Conservation (phyloP, 2,329 filamentous ascomycete species). For the Phoma sp. region DNA sequence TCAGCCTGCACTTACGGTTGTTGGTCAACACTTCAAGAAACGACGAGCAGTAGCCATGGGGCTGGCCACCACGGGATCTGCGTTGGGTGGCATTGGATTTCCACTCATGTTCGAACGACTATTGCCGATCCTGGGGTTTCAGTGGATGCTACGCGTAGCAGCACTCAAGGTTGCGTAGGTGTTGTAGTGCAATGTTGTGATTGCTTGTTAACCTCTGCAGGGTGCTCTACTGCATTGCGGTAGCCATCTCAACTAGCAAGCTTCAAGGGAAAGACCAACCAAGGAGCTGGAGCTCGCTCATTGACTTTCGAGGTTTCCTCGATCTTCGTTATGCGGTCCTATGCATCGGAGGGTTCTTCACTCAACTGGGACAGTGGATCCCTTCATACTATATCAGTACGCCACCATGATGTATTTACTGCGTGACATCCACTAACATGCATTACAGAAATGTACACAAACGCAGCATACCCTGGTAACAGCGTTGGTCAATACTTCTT, state of each 20-base stretch:
- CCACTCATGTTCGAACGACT: conserved; percentile 65
- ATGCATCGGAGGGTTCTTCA: conserved; percentile 36
- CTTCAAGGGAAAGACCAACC: conserved; percentile 14
- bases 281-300: conserved; percentile 33
- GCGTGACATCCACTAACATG: no score
- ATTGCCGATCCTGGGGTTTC: conserved; percentile 63
- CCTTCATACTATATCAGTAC: conserved; percentile 49
- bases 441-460: conserved; percentile 66
- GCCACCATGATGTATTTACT: no score
- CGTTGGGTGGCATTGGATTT: conserved; percentile 60
- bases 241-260: conserved; percentile 41
- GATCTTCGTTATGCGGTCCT: conserved; percentile 42
- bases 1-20: conserved; percentile 51
- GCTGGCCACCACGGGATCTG: conserved; percentile 51
- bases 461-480: conserved; percentile 58
- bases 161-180: conserved; percentile 58
- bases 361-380: conserved; percentile 40
- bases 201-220: conserved; percentile 59
- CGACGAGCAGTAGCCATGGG: conserved; percentile 54
- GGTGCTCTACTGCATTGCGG: conserved; percentile 55
- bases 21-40: conserved; percentile 55
- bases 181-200: conserved; percentile 50
- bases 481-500: conserved; percentile 58
- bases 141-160: conserved; percentile 67
- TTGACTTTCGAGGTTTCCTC: conserved; percentile 47